phyloP scores from a whole-genome alignment of 1,284 basidiomycete genomes.

The Rhodotorula sp. region DNA sequence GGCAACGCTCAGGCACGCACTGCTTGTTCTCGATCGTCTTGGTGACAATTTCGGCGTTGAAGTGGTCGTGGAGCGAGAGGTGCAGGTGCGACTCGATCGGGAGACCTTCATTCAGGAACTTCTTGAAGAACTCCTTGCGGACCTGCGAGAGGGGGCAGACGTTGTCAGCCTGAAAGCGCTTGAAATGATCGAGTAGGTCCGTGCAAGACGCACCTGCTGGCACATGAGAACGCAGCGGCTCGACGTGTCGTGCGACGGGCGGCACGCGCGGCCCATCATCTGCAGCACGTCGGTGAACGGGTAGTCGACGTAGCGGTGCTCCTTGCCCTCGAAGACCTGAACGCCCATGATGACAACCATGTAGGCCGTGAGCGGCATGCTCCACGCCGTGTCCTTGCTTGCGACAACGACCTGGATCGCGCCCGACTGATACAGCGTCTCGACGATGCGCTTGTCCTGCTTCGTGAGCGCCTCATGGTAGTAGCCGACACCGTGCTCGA shows the following conservation, averaged over 20 bases:
- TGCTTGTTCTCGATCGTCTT: constrained; percentile 99
- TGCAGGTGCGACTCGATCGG: constrained; percentile 93
- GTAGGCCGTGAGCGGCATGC: constrained; percentile 85
- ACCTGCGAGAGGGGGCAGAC: constrained; percentile 57
- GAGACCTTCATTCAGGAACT: constrained; percentile 95
- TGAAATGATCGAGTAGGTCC: too few species aligned
- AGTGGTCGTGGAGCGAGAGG: constrained; percentile 89
- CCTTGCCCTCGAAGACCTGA: constrained; percentile 82
- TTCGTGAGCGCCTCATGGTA: constrained; percentile 92
- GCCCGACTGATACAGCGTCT: constrained; percentile 88
- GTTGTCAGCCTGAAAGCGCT: neutral
- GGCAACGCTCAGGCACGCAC: constrained; percentile 75
- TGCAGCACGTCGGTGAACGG: constrained; percentile 96
- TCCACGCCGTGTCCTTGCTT: constrained; percentile 96
- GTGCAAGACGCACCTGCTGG: constrained; percentile 72
- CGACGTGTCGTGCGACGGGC: constrained; percentile 78
- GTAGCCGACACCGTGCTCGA: constrained; percentile 89
- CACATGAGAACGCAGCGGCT: constrained; percentile 95
- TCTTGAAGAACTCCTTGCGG: constrained; percentile 69
- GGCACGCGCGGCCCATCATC: constrained; percentile 97
- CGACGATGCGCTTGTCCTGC: constrained; percentile 89
- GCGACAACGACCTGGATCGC: constrained; percentile 94
- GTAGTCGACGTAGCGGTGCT: constrained; percentile 96
- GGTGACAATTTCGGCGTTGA: constrained; percentile 96
- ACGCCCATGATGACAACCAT: constrained; percentile 99